Conservation (phyloP, 352 stramenopile genomes). For the Phytopythium mirpurense region DNA sequence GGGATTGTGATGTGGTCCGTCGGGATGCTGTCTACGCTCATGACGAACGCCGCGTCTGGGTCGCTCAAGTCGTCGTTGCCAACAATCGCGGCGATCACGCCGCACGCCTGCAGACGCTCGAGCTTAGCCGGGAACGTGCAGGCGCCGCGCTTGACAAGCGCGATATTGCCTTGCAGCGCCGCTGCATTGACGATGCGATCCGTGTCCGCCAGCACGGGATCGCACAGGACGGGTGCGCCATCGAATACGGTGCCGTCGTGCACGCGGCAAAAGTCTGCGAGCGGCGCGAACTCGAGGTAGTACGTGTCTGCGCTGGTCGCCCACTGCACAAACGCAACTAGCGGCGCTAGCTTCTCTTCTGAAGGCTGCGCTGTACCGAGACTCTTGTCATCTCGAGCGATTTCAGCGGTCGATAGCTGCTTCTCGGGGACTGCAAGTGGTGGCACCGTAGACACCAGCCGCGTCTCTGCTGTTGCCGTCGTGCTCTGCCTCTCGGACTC, state of each 20-base stretch:
- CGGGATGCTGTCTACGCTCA: conserved; percentile 64
- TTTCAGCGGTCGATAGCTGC: not conserved
- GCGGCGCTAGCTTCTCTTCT: conserved; percentile 8
- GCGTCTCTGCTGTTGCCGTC: not conserved
- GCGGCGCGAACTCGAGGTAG: conserved; percentile 45
- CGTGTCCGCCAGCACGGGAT: conserved; percentile 42
- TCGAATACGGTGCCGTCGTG: conserved; percentile 35
- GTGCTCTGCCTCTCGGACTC: not conserved
- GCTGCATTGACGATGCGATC: conserved; percentile 28
- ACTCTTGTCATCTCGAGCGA: not conserved
- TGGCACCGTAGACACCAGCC: not conserved
- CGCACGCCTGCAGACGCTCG: conserved; percentile 47
- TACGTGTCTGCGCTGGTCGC: conserved; percentile 34
- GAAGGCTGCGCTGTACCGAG: not conserved
- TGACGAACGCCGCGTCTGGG: conserved; percentile 55
- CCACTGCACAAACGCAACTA: conserved; percentile 74
- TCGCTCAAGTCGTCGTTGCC: conserved; percentile 56
- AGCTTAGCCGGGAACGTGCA: conserved; percentile 72
- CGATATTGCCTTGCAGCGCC: conserved; percentile 31
- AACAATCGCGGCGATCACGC: conserved; percentile 55
- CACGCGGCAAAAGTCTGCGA: conserved; percentile 57
- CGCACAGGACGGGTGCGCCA: conserved; percentile 31
- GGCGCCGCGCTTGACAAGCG: conserved; percentile 45
- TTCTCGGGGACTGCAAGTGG: not conserved
- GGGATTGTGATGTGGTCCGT: conserved; percentile 66